Evolutionary conservation across 192 early-diverging fungal genomes (phyloP).

Genomic region (Blastocladiella britannica): DNA sequence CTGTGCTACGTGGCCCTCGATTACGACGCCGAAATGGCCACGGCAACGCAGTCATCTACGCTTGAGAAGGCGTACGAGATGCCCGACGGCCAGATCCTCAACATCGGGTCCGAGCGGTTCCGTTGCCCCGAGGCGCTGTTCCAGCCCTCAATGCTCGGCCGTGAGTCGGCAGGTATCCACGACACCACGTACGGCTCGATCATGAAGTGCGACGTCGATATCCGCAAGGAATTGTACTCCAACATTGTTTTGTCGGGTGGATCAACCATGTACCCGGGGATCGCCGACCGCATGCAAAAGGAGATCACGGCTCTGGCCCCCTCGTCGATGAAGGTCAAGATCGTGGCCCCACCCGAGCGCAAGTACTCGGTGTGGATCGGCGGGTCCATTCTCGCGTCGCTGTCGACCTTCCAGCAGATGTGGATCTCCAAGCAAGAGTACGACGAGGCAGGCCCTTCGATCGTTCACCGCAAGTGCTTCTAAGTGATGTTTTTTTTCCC

Average conservation of each 20-base stretch:
- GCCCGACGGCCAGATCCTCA: conserved; percentile 96
- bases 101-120: conserved; percentile 95
- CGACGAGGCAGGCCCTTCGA: conserved; percentile 91
- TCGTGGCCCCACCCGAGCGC: conserved; percentile 94
- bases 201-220: conserved; percentile 94
- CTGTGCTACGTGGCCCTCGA: conserved; percentile 94
- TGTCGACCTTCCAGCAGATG: conserved; percentile 98
- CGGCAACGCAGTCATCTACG: conserved; percentile 71
- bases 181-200: conserved; percentile 93
- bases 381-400: conserved; percentile 89
- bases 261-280: conserved; percentile 94
- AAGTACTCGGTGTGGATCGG: conserved; percentile 99
- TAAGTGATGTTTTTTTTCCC: conserved; percentile 20
- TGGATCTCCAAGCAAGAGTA: conserved; percentile 98
- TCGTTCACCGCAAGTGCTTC: conserved; percentile 97
- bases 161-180: conserved; percentile 83
- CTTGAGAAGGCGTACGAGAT: conserved; percentile 95
- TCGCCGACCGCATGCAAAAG: conserved; percentile 93
- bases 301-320: conserved; percentile 91
- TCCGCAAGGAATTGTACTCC: conserved; percentile 84
- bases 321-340: conserved; percentile 91
- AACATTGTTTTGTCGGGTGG: conserved; percentile 94
- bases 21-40: conserved; percentile 95
- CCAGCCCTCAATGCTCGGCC: conserved; percentile 82
- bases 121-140: conserved; percentile 93